Percentiles rank a stretch among this genome's conserved stretches.
phyloP scores from a whole-genome alignment of 148 eudicot genomes.

The Bassia scoparia region DNA sequence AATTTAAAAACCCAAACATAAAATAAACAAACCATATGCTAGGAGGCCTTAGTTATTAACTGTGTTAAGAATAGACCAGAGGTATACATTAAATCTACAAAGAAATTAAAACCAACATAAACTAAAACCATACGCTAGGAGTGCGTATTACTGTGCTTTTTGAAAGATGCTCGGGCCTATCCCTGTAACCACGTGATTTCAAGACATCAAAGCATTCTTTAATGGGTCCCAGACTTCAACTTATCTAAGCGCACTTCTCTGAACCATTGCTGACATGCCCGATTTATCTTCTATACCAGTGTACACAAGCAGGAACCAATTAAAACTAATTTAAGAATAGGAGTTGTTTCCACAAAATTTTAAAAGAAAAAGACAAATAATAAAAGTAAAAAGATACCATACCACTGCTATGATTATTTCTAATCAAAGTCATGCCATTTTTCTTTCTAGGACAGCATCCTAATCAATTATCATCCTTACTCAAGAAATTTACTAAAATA shows the following conservation, averaged over 20 bases:
- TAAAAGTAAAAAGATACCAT: not conserved
- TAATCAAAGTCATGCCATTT: not conserved
- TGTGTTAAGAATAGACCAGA: too few species aligned
- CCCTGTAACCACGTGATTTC: slow-evolving; percentile 86
- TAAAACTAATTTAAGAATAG: not conserved
- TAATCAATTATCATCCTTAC: not conserved
- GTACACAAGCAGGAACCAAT: slow-evolving; percentile 16
- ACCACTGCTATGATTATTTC: slow-evolving; percentile 3
- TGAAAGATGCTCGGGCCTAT: slow-evolving; percentile 75
- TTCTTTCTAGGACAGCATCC: not conserved
- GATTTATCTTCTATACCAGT: slow-evolving; percentile 76
- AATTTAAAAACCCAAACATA: too few species aligned
- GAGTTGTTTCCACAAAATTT: not conserved
- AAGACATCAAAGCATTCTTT: slow-evolving; percentile 69
- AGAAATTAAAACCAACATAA: not conserved
- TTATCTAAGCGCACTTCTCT: slow-evolving; percentile 97
- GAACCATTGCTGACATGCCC: slow-evolving; percentile 98
- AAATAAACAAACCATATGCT: too few species aligned
- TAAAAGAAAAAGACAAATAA: not conserved
- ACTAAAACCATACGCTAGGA: slow-evolving; percentile 10
- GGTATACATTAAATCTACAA: not conserved
- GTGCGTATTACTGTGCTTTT: slow-evolving; percentile 52
- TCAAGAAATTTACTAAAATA: not conserved
- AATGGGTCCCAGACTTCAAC: slow-evolving; percentile 81
- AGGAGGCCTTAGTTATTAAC: too few species aligned